phyloP scores from a whole-genome alignment of 352 stramenopile genomes.

The Saprolegnia parasitica region DNA sequence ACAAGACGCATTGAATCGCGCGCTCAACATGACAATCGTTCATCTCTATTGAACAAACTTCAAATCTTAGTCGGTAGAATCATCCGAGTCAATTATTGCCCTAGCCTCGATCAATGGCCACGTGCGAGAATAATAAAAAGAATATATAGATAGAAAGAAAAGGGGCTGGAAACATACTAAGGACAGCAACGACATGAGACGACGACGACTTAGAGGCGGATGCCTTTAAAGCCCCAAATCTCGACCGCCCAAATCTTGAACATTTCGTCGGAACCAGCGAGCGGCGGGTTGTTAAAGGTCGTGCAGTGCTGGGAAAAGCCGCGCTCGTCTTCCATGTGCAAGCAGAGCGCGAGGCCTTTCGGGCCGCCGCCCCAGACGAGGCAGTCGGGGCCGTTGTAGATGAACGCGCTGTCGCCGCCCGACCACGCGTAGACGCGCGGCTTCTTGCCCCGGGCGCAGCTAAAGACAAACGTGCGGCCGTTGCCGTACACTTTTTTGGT shows the following conservation, averaged over 20 bases:
- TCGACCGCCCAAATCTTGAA: slow-evolving; percentile 65
- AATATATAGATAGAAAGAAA: no score
- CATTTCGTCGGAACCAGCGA: slow-evolving; percentile 39
- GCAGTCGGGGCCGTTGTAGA: slow-evolving; percentile 51
- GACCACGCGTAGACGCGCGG: slow-evolving; percentile 48
- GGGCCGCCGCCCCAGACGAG: slow-evolving; percentile 64
- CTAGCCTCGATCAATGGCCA: no score
- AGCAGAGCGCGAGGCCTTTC: slow-evolving; percentile 60
- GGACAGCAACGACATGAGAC: neutral
- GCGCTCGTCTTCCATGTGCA: slow-evolving; percentile 66
- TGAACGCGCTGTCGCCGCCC: slow-evolving; percentile 61
- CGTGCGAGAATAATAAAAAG: no score
- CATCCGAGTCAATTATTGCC: no score
- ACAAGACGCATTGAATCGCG: no score
- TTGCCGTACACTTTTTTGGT: slow-evolving; percentile 61
- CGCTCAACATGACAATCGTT: no score
- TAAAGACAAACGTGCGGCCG: slow-evolving; percentile 69
- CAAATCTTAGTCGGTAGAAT: no score
- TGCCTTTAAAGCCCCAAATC: slow-evolving; percentile 66
- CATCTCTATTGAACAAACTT: no score
- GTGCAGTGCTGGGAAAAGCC: slow-evolving; percentile 59
- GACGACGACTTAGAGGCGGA: slow-evolving; percentile 42
- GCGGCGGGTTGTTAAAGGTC: slow-evolving; percentile 57
- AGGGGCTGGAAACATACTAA: no score
- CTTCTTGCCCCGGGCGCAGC: slow-evolving; percentile 43